Conservation (phyloP, 805 yeast species). For the Metschnikowia peoriensis region DNA sequence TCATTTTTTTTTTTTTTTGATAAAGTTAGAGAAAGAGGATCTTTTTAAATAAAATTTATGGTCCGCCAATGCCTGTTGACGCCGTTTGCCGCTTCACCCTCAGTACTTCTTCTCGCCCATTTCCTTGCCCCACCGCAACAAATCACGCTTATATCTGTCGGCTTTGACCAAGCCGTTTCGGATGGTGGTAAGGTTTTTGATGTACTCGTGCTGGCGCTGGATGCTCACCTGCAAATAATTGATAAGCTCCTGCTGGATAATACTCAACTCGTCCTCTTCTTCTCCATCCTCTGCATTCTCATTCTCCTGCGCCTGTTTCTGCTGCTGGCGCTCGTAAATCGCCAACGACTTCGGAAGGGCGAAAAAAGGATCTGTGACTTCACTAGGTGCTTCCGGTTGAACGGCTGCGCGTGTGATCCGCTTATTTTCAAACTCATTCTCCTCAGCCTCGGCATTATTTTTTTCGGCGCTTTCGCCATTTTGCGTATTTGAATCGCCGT, state of each 20-base stretch:
- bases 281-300: not conserved
- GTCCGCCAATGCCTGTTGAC: not conserved
- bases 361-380: conserved; percentile 47
- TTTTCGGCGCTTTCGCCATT: not conserved
- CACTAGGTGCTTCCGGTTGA: conserved; percentile 54
- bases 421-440: conserved; percentile 12
- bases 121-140: conserved; percentile 83
- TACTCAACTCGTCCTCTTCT: conserved; percentile 36
- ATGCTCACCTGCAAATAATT: conserved; percentile 45
- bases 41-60: too few relatives aligned
- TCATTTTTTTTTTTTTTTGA: too few relatives aligned
- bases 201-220: conserved; percentile 70
- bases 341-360: conserved; percentile 52
- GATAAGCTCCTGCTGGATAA: conserved; percentile 57
- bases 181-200: conserved; percentile 70
- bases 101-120: conserved; percentile 50
- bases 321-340: conserved; percentile 29
- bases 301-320: conserved; percentile 20
- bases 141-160: conserved; percentile 65
- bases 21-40: too few relatives aligned
- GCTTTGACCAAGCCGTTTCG: conserved; percentile 78
- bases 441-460: conserved; percentile 12
- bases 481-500: not conserved
- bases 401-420: conserved; percentile 14
- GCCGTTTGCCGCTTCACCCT: not conserved